Percentiles rank a stretch among this genome's conserved stretches.
Evolutionary conservation across 2,329 filamentous ascomycete genomes (phyloP).

Genomic region (Teratosphaeria viscida): DNA sequence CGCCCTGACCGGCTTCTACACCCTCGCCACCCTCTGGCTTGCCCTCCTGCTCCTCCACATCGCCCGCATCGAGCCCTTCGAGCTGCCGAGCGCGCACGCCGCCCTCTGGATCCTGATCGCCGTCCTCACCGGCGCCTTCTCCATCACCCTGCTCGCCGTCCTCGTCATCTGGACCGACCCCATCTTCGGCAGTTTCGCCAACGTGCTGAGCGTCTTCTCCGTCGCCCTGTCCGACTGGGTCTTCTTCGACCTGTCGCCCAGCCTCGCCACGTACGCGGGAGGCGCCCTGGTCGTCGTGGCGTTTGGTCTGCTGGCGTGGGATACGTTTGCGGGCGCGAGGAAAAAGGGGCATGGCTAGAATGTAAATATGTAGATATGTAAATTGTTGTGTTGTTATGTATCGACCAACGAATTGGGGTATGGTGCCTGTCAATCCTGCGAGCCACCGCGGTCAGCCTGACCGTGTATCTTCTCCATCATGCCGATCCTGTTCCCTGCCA

Average conservation of each 20-base stretch:
- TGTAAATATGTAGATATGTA: not conserved
- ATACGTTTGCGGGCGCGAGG: constrained; percentile 15
- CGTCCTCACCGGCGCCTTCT: constrained; percentile 18
- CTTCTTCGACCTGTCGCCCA: constrained; percentile 21
- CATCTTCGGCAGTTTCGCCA: constrained; percentile 25
- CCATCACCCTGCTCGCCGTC: constrained; percentile 21
- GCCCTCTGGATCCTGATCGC: constrained; percentile 20
- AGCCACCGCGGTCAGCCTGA: too few relatives aligned
- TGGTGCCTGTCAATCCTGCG: not conserved
- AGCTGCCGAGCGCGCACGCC: constrained; percentile 15
- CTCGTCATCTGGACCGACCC: constrained; percentile 27
- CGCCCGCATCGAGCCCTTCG: constrained; percentile 20
- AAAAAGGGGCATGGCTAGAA: not conserved
- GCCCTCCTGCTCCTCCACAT: constrained; percentile 20
- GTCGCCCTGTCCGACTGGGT: constrained; percentile 25
- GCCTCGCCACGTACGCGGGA: constrained; percentile 21
- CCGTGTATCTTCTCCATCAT: not conserved
- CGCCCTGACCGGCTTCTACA: constrained; percentile 24
- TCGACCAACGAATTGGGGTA: not conserved
- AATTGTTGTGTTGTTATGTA: not conserved
- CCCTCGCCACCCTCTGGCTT: constrained; percentile 20
- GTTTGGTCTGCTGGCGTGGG: constrained; percentile 21
- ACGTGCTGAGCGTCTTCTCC: constrained; percentile 24
- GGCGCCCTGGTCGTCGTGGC: constrained; percentile 22
- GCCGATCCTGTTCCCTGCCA: not conserved